Evolutionary conservation across 148 eudicot species (phyloP), one percentile per base, ranked within the genome.

Genomic region (Heliosperma pusillum): DNA sequence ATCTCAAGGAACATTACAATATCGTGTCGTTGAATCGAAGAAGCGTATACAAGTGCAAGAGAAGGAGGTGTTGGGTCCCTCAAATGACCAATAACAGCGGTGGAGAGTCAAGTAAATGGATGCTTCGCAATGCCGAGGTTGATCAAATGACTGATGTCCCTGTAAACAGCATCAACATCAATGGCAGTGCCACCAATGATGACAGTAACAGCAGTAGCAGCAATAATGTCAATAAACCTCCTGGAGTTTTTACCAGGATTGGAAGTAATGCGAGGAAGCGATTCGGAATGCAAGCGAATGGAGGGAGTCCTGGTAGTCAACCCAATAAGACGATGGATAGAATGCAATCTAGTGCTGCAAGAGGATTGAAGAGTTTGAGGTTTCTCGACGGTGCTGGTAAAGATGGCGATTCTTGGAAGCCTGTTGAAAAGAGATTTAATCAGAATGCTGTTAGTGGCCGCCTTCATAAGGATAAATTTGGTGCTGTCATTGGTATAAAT

Each of bases 351-450:
- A 83, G 88, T 8, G 93, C 97, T 0, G 80, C 79, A 1, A 81
- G 83, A 71, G 97, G 97, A 10, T 81, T 96, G 26, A 82, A 78
- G 71, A 86, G 97, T 80, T 75, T 96, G 21, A 76, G 90, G 10
- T 96, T 96, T 69, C 89, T 96, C 17, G 93, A 96, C 66, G 85
- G 84, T 52, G 85, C 88, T 0, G 93, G 93, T 17, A 92, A 91
- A 66, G 97, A 90, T 68, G 96, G 85, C 5, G 96, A 90, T 55
- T 85, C 87, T 0, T 96, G 97, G 99, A 88, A 74, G 69, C 80
- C 90, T 20, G 78, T 89, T n/a, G 88, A 96, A 83, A 89, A 80
- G 65, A 83, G 95, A 4, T 96, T 96, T 27, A 69, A 82, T 62
- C 83, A 78, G 77, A 73, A 86, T 72, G 75, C 89, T 16, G 76